Evolutionary conservation across 2,329 filamentous ascomycete genomes (phyloP).

Genomic region (Aspergillus sp.): DNA sequence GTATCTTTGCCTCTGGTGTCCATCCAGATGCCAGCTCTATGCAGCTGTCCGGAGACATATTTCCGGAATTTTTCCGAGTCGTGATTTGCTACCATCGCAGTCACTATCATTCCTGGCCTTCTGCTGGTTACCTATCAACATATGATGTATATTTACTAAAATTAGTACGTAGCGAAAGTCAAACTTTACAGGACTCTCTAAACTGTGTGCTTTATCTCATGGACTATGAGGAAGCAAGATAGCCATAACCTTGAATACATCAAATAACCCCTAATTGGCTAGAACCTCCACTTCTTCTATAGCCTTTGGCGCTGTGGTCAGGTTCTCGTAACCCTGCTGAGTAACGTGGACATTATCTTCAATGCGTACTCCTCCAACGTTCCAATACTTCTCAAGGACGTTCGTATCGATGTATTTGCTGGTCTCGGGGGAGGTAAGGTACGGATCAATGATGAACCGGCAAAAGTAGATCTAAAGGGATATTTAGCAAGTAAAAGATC

Average conservation of each 20-base stretch:
- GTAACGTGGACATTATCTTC: conserved; percentile 89
- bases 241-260: background rate
- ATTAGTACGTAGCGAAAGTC: no score
- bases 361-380: conserved; percentile 87
- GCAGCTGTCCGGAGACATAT: background rate
- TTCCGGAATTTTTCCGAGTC: background rate
- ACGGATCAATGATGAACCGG: conserved; percentile 81
- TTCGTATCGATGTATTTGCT: conserved; percentile 73
- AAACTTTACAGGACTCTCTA: no score
- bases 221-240: background rate
- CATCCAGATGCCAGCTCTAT: no score
- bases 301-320: conserved; percentile 78
- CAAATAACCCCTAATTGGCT: conserved; percentile 23
- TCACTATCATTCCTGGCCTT: no score
- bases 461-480: conserved; percentile 76
- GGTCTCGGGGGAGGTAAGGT: conserved; percentile 70
- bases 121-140: no score
- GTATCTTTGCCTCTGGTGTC: background rate
- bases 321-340: conserved; percentile 74
- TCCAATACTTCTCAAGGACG: conserved; percentile 78
- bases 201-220: background rate
- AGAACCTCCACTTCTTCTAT: conserved; percentile 62
- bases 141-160: no score
- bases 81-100: no score
- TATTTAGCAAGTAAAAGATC: conserved; percentile 1